Base-by-base conservation (phyloP, 2,329 filamentous ascomycete genomes). In the Mariannaea sp. region DNA sequence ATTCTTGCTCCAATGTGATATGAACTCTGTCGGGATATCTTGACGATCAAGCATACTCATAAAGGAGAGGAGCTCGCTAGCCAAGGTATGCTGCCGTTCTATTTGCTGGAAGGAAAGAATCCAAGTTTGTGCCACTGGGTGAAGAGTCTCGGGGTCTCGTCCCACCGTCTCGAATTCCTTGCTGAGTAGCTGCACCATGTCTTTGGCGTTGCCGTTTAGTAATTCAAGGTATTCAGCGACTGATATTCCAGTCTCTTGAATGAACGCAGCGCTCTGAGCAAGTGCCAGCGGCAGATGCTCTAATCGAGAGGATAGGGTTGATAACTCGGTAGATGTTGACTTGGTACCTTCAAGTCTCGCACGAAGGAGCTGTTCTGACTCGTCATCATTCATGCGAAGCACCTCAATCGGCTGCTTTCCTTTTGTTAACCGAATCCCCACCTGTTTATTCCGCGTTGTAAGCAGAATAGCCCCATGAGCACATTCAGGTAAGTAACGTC, bases 261-360 rank as follows among this genome's bases (percentile, higher is more conserved):
- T 71, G 45, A 69, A 74, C 2, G 69, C 64, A 2, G 69, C 61
- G 3, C 69, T 72, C 48, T 73, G 70, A 20, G 54, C 66, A 1
- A 74, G 52, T 0, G 71, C 71, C 22, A 74, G 65, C 1, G 71
- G 71, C 0, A 73, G 53, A 17, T 70, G 50, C 16, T 69, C 66
- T 6, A 72, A 59, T 2, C 61, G 62, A 42, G 61, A 59, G 0
- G 65, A 59, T 3, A 73, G n/a, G n/a, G n/a, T n/a, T n/a, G n/a
- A n/a, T n/a, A n/a, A n/a, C n/a, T n/a, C n/a, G n/a, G n/a, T n/a
- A 56, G 41, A 12, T 3, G 29, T 17, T 1, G 53, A 26, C 9
- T 43, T 16, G 17, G 36, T 14, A 29, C 49, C 53, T 5, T 54
- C 47, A 7, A 70, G 56, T 10, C 46, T 56, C 1, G 30, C 27